Percentiles rank a stretch among this genome's conserved stretches.
phyloP scores from a whole-genome alignment of 805 yeast species.

The Yarrowia bubula region DNA sequence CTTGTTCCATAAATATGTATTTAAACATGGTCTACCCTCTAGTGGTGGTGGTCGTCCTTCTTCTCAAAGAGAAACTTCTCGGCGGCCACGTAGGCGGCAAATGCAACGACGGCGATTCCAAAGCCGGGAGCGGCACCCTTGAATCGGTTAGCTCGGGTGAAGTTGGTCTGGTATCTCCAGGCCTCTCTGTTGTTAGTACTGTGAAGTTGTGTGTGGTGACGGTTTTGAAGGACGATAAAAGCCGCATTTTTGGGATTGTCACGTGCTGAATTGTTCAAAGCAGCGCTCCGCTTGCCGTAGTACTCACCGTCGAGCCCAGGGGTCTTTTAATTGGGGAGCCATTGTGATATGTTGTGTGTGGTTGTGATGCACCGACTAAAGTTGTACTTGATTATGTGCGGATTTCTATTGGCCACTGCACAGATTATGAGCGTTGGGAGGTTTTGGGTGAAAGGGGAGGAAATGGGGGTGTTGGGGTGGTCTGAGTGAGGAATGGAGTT shows the following conservation, averaged over 20 bases:
- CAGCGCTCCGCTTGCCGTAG: neutral
- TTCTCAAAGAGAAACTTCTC: conserved; percentile 16
- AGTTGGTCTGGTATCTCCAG: conserved; percentile 85
- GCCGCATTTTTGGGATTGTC: too few relatives aligned
- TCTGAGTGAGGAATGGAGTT: too few relatives aligned
- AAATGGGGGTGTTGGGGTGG: neutral
- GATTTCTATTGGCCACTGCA: conserved; percentile 20
- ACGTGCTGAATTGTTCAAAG: neutral
- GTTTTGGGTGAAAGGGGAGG: neutral
- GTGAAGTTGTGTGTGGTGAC: neutral
- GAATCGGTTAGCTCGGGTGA: conserved; percentile 66
- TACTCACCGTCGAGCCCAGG: conserved; percentile 51
- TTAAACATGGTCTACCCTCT: neutral
- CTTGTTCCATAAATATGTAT: conserved; percentile 11
- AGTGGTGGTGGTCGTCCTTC: conserved; percentile 25
- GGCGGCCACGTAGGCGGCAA: conserved; percentile 40
- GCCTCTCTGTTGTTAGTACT: conserved; percentile 59
- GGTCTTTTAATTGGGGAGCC: conserved; percentile 42
- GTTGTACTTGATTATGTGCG: conserved; percentile 6
- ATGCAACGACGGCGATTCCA: conserved; percentile 74
- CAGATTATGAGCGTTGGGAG: conserved; percentile 12
- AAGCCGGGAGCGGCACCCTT: conserved; percentile 77
- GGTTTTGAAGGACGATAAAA: too few relatives aligned
- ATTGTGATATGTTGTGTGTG: conserved; percentile 25
- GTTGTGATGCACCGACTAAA: conserved; percentile 17